A percentile compares a stretch with the other conserved stretches of the same genome.
phyloP scores from a whole-genome alignment of 2,329 filamentous ascomycete genomes.

The Scortechinia acanthostroma region DNA sequence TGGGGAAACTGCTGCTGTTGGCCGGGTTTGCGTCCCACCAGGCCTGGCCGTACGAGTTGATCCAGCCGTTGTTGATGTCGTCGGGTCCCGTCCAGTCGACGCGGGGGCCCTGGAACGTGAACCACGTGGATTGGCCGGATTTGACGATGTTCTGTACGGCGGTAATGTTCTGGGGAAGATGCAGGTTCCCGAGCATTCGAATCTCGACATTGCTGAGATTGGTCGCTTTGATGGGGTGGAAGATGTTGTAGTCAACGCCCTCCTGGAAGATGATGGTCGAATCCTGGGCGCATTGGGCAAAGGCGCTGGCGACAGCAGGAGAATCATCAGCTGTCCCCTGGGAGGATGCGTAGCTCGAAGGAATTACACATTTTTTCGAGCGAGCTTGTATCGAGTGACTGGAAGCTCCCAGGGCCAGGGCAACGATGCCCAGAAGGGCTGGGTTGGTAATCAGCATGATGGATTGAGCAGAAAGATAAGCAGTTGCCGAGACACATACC shows the following conservation, averaged over 20 bases:
- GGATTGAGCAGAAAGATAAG: too few species aligned
- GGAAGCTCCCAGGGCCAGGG: too few species aligned
- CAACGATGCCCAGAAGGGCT: too few species aligned
- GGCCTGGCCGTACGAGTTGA: conserved; percentile 31
- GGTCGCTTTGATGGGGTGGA: conserved; percentile 24
- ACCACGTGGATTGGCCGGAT: conserved; percentile 22
- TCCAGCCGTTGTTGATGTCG: conserved; percentile 29
- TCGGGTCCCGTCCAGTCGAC: conserved; percentile 21
- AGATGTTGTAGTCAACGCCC: conserved; percentile 31
- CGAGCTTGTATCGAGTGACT: too few species aligned
- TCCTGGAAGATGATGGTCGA: conserved; percentile 24
- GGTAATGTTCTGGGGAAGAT: conserved; percentile 28
- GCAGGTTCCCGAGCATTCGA: conserved; percentile 29
- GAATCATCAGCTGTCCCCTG: conserved; percentile 28
- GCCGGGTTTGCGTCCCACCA: conserved; percentile 33
- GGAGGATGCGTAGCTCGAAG: too few species aligned
- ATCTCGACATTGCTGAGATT: conserved; percentile 32
- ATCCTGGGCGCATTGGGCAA: conserved; percentile 22
- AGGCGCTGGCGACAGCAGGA: conserved; percentile 22
- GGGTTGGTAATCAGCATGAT: too few species aligned
- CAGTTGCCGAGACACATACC: too few species aligned
- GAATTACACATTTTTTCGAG: too few species aligned
- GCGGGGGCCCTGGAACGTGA: conserved; percentile 19
- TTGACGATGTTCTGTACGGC: conserved; percentile 23
- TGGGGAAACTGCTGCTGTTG: conserved; percentile 24